Evolutionary conservation across 495 filamentous ascomycete species (phyloP), one percentile per base, ranked within the genome.

Genomic region (Lentithecium fluviatile): DNA sequence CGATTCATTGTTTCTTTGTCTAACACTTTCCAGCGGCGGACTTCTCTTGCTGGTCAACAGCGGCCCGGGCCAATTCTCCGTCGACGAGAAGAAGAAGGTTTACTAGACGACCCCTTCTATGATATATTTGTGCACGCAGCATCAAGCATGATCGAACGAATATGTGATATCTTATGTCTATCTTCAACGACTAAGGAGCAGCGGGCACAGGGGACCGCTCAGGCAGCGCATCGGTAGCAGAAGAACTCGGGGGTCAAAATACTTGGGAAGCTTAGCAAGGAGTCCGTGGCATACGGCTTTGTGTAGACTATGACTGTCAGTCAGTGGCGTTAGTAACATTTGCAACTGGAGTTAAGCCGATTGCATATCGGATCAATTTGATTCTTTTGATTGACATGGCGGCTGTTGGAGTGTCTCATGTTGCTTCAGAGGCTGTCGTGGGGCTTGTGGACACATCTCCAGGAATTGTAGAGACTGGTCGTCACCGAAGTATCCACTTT

Each of bases 31-130:
- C 50, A 88, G 85, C 60, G 94, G 94, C 56, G 94, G 94, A 69
- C 86, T 98, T 46, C 80, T 98, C 47, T 85, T 98, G 57, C 82
- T 98, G 55, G 90, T 96, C 75, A 98, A 98, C 83, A 97, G 93
- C 85, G 94, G 94, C 54, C 95, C 94, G 12, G 94, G 94, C 47
- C 89, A 96, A 76, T 87, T 97, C 78, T 95, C 89, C 74, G 90
- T 98, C 76, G 94, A 98, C 74, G 95, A 97, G 83, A 98, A 98
- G 87, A 98, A 98, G 87, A 98, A 98, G 83, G 94, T 98, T 62
- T 98, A 98, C 77, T 98, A 88, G 67, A 50, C 45, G 6, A 20
- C 23, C 47, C 15, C 40, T 43, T 60, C 52, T 17, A 45, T 45
- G 12, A 17, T 23, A 17, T 10, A 42, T 47, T 29, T 55, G 29